Conservation (phyloP, 805 yeast species). For the Candida corydali region DNA sequence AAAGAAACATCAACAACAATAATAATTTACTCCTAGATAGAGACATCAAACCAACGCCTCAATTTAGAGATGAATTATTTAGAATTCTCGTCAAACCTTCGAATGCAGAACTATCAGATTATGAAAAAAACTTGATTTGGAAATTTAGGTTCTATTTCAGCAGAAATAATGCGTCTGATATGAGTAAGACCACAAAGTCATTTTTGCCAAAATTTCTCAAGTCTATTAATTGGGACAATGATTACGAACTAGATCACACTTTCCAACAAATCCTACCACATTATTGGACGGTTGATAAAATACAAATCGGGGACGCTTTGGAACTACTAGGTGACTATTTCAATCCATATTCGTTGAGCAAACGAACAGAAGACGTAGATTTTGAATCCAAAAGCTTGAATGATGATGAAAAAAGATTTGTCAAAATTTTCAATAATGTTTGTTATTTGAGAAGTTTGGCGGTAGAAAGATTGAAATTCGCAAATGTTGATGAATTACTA, state of each 20-base stretch:
- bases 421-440: constrained; percentile 34
- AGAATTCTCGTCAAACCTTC: constrained; percentile 75
- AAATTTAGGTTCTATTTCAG: constrained; percentile 74
- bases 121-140: constrained; percentile 72
- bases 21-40: constrained; percentile 72
- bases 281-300: constrained; percentile 60
- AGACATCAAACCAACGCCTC: constrained; percentile 86
- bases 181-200: constrained; percentile 18
- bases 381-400: constrained; percentile 11
- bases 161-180: constrained; percentile 34
- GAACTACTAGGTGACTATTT: constrained; percentile 81
- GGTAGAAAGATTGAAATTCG: constrained; percentile 73
- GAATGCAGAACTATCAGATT: constrained; percentile 72
- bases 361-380: neutral
- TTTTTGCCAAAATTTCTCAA: constrained; percentile 75
- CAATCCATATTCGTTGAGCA: constrained; percentile 39
- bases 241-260: constrained; percentile 74
- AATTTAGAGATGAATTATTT: constrained; percentile 67
- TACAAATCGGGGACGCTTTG: constrained; percentile 79
- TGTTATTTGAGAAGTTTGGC: constrained; percentile 80
- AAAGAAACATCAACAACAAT: constrained; percentile 71
- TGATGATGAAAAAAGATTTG: constrained; percentile 25
- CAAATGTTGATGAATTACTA: constrained; percentile 75
- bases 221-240: constrained; percentile 85
- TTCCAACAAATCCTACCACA: constrained; percentile 59